phyloP scores from a whole-genome alignment of 164 flowering plant genomes.

The Aristolochia contorta region DNA sequence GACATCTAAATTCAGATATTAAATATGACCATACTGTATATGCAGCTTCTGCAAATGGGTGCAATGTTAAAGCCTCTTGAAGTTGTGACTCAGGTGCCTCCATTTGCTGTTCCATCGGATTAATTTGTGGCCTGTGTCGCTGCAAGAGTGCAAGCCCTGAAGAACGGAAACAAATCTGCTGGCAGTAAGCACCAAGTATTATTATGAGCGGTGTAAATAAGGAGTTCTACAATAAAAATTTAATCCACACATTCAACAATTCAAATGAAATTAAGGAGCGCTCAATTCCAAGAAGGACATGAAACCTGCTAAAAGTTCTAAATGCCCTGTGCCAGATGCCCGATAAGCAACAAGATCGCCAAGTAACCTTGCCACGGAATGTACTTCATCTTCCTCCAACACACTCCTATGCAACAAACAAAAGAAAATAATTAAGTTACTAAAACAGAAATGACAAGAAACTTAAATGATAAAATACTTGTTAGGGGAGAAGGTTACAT shows the following conservation, averaged over 20 bases:
- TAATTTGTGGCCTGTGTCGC: conserved; percentile 21
- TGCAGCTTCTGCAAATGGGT: conserved; percentile 91
- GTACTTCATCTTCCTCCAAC: conserved; percentile 71
- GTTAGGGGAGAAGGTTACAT: conserved; percentile 31
- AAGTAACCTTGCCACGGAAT: conserved; percentile 64
- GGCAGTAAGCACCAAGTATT: no score
- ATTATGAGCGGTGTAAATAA: no score
- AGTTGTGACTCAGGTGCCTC: conserved; percentile 56
- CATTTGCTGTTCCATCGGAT: conserved; percentile 22
- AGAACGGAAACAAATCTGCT: background rate
- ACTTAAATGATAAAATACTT: background rate
- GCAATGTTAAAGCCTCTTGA: conserved; percentile 44
- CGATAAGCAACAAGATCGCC: conserved; percentile 94
- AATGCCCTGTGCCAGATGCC: conserved; percentile 87
- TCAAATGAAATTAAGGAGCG: background rate
- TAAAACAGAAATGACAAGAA: background rate
- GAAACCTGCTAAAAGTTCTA: conserved; percentile 81
- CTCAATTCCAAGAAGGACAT: background rate
- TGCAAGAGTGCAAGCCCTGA: conserved; percentile 74
- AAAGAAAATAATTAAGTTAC: background rate
- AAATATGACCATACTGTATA: conserved; percentile 46
- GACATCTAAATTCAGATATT: background rate
- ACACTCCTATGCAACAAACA: conserved; percentile 35
- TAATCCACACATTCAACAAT: no score
- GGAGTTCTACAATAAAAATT: no score